Base-by-base conservation (phyloP, 768 basidiomycete species). In the Coprinopsis cinerea region DNA sequence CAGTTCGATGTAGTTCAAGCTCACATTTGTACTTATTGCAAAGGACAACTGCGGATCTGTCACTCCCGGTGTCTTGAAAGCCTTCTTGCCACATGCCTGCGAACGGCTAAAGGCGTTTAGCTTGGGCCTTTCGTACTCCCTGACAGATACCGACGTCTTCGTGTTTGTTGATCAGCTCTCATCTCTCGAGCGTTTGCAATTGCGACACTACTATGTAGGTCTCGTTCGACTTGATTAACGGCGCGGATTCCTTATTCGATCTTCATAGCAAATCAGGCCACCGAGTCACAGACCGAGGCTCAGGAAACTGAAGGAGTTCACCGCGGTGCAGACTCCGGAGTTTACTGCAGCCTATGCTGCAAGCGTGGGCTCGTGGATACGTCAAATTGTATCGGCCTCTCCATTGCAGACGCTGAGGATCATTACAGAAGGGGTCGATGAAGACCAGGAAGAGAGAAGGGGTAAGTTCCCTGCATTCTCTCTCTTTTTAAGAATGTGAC, bases 41-140 rank as follows among this genome's bases (percentile, higher is more conserved):
- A 34, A 83, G 81, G 70, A 68, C 26, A 77, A 82, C 47, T 84
- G 82, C 56, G 81, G 81, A 4, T 84, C 81, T 4, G 66, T 84
- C 14, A 83, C 82, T 0, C 82, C 81, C 9, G 80, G 81, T 0
- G 76, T 82, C 2, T 63, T 84, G 2, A 71, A 64, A 17, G 67
- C 71, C 0, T 62, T 81, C 44, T 10, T 70, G 4, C 74, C 76
- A 0, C 64, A 67, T 26, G 46, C 79, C 1, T 52, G 61, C 35
- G 39, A 59, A 41, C 59, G 54, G 15, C 53, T 77, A 18, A 59
- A 57, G 9, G 60, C 68, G 11, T 62, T 82, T 36, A 69, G 73
- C 2, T 55, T 82, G 1, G 81, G 81, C 0, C 54, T 83, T 1
- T 82, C 81, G 0, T 84, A 82, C 56, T 81, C 81, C 1, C 65